A percentile compares a stretch with the other conserved stretches of the same genome.
These are phyloP conservation scores for Pyrus bretschneideri DNA, from an alignment of 306 rosid genomes.

Conservation along the genomic window DNA sequence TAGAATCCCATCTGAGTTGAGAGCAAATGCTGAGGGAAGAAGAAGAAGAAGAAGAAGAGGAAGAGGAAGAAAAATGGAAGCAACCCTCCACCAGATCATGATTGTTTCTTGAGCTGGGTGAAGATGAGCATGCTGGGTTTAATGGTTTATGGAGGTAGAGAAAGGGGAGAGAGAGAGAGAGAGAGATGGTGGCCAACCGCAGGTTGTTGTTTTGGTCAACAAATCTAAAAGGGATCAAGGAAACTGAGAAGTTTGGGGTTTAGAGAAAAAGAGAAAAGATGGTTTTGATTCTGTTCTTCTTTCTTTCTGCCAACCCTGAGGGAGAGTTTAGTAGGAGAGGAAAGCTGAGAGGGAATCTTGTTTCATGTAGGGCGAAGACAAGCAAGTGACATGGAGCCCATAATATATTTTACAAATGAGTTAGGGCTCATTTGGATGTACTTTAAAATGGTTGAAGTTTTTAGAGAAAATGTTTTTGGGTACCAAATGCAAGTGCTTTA, in stretches of 20 bases:
- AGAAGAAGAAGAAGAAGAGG: slow-evolving; percentile 13
- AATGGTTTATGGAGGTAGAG: slow-evolving; percentile 42
- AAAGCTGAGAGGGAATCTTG: slow-evolving; percentile 30
- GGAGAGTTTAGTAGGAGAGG: neutral
- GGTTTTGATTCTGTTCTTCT: neutral
- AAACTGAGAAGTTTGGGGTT: neutral
- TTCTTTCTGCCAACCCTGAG: too few species aligned
- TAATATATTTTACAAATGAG: slow-evolving; percentile 10
- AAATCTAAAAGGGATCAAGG: slow-evolving; percentile 27
- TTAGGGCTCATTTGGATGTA: neutral
- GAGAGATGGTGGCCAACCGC: slow-evolving; percentile 57
- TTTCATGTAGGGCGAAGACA: slow-evolving; percentile 31
- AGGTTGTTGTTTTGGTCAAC: slow-evolving; percentile 51
- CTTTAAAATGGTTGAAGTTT: too few species aligned
- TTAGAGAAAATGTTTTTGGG: too few species aligned
- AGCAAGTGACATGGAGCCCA: slow-evolving; percentile 45
- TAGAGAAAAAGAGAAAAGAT: neutral
- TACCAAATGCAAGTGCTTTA: too few species aligned
- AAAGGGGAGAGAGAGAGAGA: slow-evolving; percentile 24
- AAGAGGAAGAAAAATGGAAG: neutral
- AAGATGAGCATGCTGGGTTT: slow-evolving; percentile 27
- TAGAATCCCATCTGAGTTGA: slow-evolving; percentile 59
- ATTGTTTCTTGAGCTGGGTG: neutral
- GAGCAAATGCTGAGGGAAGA: slow-evolving; percentile 35
- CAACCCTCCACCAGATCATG: slow-evolving; percentile 20